phyloP scores from a whole-genome alignment of 176 grass and related monocot genomes.

The Chloris gayana region DNA sequence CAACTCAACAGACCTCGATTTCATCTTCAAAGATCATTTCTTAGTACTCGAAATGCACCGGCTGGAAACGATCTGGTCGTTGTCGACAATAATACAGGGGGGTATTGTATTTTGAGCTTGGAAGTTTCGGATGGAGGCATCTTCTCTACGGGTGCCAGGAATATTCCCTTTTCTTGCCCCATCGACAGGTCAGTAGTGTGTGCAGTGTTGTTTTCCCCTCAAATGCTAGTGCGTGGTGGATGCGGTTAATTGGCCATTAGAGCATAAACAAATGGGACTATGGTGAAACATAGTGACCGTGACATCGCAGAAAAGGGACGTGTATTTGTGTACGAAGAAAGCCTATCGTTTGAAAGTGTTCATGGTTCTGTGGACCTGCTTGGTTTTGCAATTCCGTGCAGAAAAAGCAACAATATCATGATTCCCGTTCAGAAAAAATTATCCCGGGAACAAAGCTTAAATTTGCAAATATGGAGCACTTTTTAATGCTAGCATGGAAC shows the following conservation, averaged over 20 bases:
- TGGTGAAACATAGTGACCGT: not conserved
- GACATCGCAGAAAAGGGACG: constrained; percentile 1
- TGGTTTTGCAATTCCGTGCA: not conserved
- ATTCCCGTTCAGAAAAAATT: not conserved
- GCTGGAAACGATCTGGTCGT: constrained; percentile 24
- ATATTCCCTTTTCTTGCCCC: constrained; percentile 41
- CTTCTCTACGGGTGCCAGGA: constrained; percentile 27
- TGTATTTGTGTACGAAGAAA: not conserved
- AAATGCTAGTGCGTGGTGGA: not conserved
- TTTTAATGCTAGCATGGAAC: not conserved
- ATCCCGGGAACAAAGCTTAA: not conserved
- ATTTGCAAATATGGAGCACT: not conserved
- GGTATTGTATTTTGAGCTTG: constrained; percentile 37
- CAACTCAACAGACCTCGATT: constrained; percentile 1
- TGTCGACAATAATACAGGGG: constrained; percentile 30
- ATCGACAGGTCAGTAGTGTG: constrained; percentile 18
- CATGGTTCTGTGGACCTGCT: not conserved
- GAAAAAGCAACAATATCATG: not conserved
- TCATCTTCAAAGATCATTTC: constrained; percentile 20
- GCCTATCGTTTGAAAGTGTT: not conserved
- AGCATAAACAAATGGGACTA: constrained; percentile 1
- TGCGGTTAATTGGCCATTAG: not conserved
- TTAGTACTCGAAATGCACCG: not conserved
- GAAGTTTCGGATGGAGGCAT: constrained; percentile 34
- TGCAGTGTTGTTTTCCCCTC: constrained; percentile 9